These are phyloP conservation scores for Hypoxylon sp. DNA, from an alignment of 2,329 filamentous ascomycete species.

Conservation along the genomic window DNA sequence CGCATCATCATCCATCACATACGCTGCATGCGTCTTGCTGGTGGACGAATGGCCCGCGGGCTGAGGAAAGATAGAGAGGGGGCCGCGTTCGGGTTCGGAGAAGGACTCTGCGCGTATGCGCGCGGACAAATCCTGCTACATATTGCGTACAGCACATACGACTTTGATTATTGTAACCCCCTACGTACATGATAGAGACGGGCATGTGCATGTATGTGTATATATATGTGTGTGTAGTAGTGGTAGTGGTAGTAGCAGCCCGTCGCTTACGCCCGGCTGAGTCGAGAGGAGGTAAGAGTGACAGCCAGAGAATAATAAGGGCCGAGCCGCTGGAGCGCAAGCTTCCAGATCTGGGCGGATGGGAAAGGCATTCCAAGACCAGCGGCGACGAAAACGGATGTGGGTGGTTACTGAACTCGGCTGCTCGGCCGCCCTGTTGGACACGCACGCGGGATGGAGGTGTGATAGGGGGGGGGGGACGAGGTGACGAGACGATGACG, in stretches of 20 bases:
- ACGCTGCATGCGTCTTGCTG: constrained; percentile 1
- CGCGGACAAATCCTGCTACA: constrained; percentile 18
- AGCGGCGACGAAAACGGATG: constrained; percentile 15
- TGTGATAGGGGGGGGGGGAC: constrained; percentile 20
- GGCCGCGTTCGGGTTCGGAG: constrained; percentile 13
- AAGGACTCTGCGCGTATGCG: not conserved
- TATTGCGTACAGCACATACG: constrained; percentile 20
- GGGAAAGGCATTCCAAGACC: constrained; percentile 1
- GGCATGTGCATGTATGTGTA: not conserved
- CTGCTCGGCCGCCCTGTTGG: constrained; percentile 7
- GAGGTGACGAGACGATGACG: constrained; percentile 14
- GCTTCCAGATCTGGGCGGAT: constrained; percentile 31
- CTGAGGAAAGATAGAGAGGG: constrained; percentile 15
- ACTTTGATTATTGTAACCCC: constrained; percentile 1
- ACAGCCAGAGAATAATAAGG: constrained; percentile 6
- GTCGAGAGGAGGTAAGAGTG: not conserved
- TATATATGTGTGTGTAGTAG: no score
- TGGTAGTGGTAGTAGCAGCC: not conserved
- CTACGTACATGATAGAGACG: constrained; percentile 9
- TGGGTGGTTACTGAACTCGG: constrained; percentile 30
- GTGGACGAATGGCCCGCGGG: constrained; percentile 15
- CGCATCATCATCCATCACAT: constrained; percentile 31
- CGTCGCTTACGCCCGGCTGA: constrained; percentile 18
- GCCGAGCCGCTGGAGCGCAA: constrained; percentile 20
- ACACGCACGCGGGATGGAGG: constrained; percentile 12